A percentile compares a stretch with the other conserved stretches of the same genome.
phyloP scores from a whole-genome alignment of 768 basidiomycete genomes.

The Podaxis carcinomalis region DNA sequence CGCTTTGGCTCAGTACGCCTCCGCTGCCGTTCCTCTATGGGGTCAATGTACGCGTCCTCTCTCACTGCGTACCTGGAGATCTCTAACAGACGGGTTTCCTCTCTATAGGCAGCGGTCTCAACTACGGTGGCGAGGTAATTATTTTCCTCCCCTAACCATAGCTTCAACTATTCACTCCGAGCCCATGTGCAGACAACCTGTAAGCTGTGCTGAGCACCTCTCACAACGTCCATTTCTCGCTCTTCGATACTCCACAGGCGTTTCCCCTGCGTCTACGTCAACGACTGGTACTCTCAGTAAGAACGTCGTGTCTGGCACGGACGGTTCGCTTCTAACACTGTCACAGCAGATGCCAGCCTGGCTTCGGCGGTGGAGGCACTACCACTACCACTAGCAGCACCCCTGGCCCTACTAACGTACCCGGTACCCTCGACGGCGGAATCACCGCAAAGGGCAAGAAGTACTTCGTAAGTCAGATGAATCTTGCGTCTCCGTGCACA shows the following conservation, averaged over 20 bases:
- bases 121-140: slow-evolving; percentile 22
- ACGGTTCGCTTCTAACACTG: neutral
- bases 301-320: neutral
- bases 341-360: slow-evolving; percentile 17
- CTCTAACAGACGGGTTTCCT: slow-evolving; percentile 1
- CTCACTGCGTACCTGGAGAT: neutral
- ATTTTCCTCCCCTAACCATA: neutral
- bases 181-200: neutral
- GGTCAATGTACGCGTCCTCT: slow-evolving; percentile 24
- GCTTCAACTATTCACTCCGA: neutral
- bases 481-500: neutral
- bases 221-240: neutral
- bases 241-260: slow-evolving; percentile 16
- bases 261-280: slow-evolving; percentile 22
- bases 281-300: slow-evolving; percentile 30
- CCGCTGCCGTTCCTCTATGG: slow-evolving; percentile 21
- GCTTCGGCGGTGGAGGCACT: slow-evolving; percentile 1
- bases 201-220: neutral
- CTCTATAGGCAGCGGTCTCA: slow-evolving; percentile 23
- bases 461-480: slow-evolving; percentile 24
- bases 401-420: slow-evolving; percentile 1
- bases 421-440: slow-evolving; percentile 23
- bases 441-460: slow-evolving; percentile 29
- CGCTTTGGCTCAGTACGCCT: neutral
- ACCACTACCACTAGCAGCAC: slow-evolving; percentile 7